These are phyloP conservation scores for Picochlorum sp. DNA, from an alignment of 139 green algal species.

Conservation along the genomic window DNA sequence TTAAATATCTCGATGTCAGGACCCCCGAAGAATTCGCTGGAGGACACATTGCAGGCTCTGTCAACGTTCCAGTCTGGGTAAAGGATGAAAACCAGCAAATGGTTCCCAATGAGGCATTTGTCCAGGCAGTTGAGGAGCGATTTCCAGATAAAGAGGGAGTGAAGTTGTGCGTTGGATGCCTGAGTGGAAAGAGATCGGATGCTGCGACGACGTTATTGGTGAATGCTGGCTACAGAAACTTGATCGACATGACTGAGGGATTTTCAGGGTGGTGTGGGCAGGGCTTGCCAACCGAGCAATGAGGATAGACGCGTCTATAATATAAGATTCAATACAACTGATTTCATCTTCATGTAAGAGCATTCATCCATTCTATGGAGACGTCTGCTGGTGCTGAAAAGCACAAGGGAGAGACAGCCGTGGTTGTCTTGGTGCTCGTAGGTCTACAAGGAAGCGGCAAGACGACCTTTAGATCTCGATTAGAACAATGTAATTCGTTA, in stretches of 20 bases:
- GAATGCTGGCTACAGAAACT: slow-evolving; percentile 15
- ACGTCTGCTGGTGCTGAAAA: not conserved
- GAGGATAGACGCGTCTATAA: not conserved
- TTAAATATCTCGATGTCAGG: slow-evolving; percentile 7
- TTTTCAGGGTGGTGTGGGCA: slow-evolving; percentile 4
- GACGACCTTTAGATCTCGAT: slow-evolving; percentile 44
- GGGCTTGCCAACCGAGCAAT: not conserved
- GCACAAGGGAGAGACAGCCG: not conserved
- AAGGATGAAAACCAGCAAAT: slow-evolving; percentile 7
- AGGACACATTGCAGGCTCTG: slow-evolving; percentile 15
- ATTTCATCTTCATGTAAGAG: not conserved
- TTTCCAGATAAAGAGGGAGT: not conserved
- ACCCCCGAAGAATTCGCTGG: slow-evolving; percentile 23
- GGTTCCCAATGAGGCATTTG: slow-evolving; percentile 16
- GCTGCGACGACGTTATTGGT: slow-evolving; percentile 4
- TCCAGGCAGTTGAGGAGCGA: slow-evolving; percentile 1
- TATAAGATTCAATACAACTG: not conserved
- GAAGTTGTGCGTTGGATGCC: slow-evolving; percentile 15
- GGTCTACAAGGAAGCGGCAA: slow-evolving; percentile 47
- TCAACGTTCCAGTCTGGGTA: slow-evolving; percentile 27
- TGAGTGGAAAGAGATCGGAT: slow-evolving; percentile 8
- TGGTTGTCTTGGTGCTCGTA: slow-evolving; percentile 33
- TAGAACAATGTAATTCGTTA: slow-evolving; percentile 15
- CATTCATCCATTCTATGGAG: not conserved
- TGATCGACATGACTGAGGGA: slow-evolving; percentile 17